These are phyloP conservation scores for Podaxis pistillaris DNA, from an alignment of 768 basidiomycete species.

Conservation along the genomic window DNA sequence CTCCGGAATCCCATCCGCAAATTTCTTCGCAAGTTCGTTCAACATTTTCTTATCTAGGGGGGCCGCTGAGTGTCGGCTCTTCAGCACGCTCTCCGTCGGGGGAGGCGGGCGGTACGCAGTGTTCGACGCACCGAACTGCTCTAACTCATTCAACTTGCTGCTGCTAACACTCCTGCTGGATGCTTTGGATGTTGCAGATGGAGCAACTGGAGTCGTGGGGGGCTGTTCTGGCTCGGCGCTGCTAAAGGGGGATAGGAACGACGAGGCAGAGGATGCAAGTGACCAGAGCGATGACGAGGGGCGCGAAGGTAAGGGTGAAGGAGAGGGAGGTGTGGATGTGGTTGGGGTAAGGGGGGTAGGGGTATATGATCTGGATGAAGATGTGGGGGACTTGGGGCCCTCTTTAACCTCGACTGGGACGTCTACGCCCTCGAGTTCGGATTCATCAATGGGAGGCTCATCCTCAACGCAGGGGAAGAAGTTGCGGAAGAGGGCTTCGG, in stretches of 20 bases:
- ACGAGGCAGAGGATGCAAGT: constrained; percentile 40
- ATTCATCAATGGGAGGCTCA: constrained; percentile 24
- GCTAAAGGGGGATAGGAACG: constrained; percentile 2
- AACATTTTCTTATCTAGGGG: constrained; percentile 66
- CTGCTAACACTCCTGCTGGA: neutral
- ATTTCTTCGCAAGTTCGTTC: constrained; percentile 67
- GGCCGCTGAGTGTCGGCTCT: constrained; percentile 59
- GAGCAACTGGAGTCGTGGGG: constrained; percentile 17
- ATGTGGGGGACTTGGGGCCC: neutral
- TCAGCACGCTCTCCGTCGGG: constrained; percentile 54
- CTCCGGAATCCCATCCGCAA: constrained; percentile 81
- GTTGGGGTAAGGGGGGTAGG: constrained; percentile 1
- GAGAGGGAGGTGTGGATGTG: neutral
- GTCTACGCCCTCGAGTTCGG: constrained; percentile 12
- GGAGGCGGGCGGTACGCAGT: constrained; percentile 65
- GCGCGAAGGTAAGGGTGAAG: constrained; percentile 26
- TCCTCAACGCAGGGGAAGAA: constrained; percentile 79
- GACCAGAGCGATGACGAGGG: constrained; percentile 32
- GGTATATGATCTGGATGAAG: neutral
- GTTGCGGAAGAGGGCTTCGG: constrained; percentile 83
- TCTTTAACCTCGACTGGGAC: constrained; percentile 15
- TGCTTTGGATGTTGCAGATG: constrained; percentile 1
- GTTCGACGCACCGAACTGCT: constrained; percentile 54
- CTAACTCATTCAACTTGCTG: constrained; percentile 10
- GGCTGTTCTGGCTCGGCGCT: neutral